Evolutionary conservation across 768 basidiomycete species (phyloP).

Genomic region (Hemileccinum rubropunctum): DNA sequence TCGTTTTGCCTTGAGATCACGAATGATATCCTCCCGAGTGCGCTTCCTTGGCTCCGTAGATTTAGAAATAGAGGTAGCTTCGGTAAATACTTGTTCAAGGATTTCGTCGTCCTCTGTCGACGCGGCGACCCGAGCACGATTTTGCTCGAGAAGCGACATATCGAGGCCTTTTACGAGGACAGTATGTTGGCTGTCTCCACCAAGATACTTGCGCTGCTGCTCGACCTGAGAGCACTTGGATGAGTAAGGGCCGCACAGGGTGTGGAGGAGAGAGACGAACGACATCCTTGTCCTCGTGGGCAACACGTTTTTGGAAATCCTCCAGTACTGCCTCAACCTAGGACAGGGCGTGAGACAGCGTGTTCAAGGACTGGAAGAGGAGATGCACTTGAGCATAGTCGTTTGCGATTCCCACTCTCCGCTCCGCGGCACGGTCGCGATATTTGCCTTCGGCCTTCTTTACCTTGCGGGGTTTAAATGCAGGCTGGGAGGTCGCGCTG

Average conservation of each 20-base stretch:
- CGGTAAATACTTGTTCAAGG: constrained; percentile 72
- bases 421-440: constrained; percentile 74
- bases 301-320: constrained; percentile 70
- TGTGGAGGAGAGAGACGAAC: constrained; percentile 40
- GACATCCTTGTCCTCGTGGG: constrained; percentile 54
- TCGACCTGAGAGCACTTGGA: constrained; percentile 52
- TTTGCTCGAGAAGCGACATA: constrained; percentile 79
- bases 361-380: neutral
- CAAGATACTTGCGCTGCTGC: constrained; percentile 71
- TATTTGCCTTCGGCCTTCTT: constrained; percentile 61
- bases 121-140: constrained; percentile 62
- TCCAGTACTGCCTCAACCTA: constrained; percentile 80
- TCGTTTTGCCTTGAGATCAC: constrained; percentile 67
- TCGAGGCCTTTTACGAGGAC: constrained; percentile 91
- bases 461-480: constrained; percentile 81
- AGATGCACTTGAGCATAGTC: constrained; percentile 68
- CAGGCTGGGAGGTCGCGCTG: constrained; percentile 54
- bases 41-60: constrained; percentile 53
- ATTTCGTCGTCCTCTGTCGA: constrained; percentile 72
- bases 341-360: neutral
- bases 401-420: constrained; percentile 60
- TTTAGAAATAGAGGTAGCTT: constrained; percentile 34
- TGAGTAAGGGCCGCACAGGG: neutral
- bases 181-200: constrained; percentile 82
- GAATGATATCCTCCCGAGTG: constrained; percentile 74